Evolutionary conservation across 306 rosid genomes (phyloP).

Genomic region (Citrullus mucosospermus): DNA sequence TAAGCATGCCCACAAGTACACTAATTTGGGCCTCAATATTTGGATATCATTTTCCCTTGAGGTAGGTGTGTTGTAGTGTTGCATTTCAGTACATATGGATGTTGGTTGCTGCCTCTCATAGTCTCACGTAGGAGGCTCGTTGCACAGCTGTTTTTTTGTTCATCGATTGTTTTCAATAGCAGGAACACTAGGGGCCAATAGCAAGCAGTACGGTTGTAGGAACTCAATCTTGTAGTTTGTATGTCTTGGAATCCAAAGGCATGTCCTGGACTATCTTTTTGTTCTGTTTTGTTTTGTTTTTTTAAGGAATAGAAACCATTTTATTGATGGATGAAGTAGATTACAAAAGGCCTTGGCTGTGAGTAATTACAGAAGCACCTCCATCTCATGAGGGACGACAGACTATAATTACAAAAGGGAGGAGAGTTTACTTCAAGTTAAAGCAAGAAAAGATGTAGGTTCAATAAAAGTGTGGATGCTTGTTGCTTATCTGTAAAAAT

Average conservation of each 20-base stretch:
- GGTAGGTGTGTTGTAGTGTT: not conserved
- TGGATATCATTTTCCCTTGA: not conserved
- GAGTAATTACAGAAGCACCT: no score
- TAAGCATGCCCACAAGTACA: not conserved
- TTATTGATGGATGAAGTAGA: no score
- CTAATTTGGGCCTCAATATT: not conserved
- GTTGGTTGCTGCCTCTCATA: not conserved
- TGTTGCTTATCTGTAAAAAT: not conserved
- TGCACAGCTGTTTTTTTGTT: not conserved
- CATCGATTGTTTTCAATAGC: not conserved
- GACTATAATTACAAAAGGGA: not conserved
- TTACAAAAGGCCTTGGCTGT: no score
- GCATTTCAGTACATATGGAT: not conserved
- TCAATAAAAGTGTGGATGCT: not conserved
- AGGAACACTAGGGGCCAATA: not conserved
- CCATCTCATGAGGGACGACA: not conserved
- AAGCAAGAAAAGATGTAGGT: not conserved
- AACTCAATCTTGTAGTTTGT: not conserved
- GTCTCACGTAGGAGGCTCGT: not conserved
- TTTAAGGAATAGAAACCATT: not conserved
- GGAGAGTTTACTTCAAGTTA: not conserved
- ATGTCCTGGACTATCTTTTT: not conserved
- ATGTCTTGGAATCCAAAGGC: not conserved
- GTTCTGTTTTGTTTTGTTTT: no score
- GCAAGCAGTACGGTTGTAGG: not conserved